These are phyloP conservation scores for Penicillium glabrum DNA, from an alignment of 2,329 filamentous ascomycete genomes.

Conservation along the genomic window DNA sequence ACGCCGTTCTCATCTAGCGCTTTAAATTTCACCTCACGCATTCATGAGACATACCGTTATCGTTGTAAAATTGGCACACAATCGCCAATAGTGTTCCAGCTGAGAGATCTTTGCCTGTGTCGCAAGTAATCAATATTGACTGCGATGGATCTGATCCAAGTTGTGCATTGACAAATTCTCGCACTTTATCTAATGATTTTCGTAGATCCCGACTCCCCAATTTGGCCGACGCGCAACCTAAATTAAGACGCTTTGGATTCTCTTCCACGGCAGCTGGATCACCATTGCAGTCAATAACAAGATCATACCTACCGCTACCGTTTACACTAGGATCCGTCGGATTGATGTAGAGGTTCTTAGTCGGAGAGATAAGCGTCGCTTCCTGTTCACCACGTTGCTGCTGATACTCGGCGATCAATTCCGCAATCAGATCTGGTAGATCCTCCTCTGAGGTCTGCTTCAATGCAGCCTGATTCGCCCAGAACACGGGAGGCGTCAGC, in stretches of 20 bases:
- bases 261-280: constrained; percentile 35
- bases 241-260: constrained; percentile 45
- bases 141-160: constrained; percentile 30
- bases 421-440: constrained; percentile 52
- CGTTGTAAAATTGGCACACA: constrained; percentile 70
- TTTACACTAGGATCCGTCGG: constrained; percentile 27
- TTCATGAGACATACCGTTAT: constrained; percentile 52
- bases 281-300: constrained; percentile 44
- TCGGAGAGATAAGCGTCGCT: constrained; percentile 39
- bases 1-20: constrained; percentile 19
- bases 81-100: constrained; percentile 75
- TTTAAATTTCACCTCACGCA: constrained; percentile 9
- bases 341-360: constrained; percentile 35
- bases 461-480: constrained; percentile 64
- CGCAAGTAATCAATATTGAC: constrained; percentile 64
- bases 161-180: constrained; percentile 51
- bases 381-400: constrained; percentile 18
- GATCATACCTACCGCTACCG: constrained; percentile 44
- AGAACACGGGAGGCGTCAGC: constrained; percentile 77
- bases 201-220: constrained; percentile 81
- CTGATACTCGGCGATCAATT: constrained; percentile 37
- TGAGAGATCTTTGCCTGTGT: constrained; percentile 76
- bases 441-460: constrained; percentile 67
- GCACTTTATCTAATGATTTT: constrained; percentile 64
- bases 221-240: constrained; percentile 72